Conservation (phyloP, 495 filamentous ascomycete species). For the Symbiotaphrina buchneri region DNA sequence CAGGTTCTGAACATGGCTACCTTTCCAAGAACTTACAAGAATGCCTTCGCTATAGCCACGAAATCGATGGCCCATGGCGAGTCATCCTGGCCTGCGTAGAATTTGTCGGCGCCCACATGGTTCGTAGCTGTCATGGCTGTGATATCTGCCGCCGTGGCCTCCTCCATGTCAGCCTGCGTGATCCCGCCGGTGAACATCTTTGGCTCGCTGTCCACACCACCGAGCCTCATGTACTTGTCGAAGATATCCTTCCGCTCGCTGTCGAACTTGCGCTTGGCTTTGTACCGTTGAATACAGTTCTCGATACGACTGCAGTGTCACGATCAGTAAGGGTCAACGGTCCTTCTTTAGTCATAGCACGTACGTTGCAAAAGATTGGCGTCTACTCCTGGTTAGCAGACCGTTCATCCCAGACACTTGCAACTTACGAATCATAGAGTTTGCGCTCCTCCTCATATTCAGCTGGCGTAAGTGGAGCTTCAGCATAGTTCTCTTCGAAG, state of each 20-base stretch:
- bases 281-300: conserved; percentile 64
- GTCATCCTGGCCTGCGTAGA: conserved; percentile 14
- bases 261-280: conserved; percentile 50
- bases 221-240: conserved; percentile 55
- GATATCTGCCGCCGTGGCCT: conserved; percentile 31
- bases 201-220: conserved; percentile 47
- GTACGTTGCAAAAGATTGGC: too few relatives aligned
- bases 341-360: too few relatives aligned
- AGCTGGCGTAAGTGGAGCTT: conserved; percentile 50
- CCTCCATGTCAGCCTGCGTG: conserved; percentile 29
- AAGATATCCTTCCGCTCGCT: conserved; percentile 37
- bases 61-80: conserved; percentile 61
- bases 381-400: too few relatives aligned
- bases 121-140: conserved; percentile 35
- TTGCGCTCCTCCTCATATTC: conserved; percentile 34
- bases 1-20: not conserved
- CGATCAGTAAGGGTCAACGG: conserved; percentile 4
- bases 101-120: conserved; percentile 21
- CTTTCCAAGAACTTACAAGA: conserved; percentile 30
- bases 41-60: conserved; percentile 49
- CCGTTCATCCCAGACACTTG: too few relatives aligned
- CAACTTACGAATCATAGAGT: conserved; percentile 29
- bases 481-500: conserved; percentile 51
- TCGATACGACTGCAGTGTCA: conserved; percentile 43
- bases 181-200: conserved; percentile 46